Evolutionary conservation across 2,329 filamentous ascomycete species (phyloP), one percentile per base, ranked within the genome.

Genomic region (Pseudogymnoascus sp.): DNA sequence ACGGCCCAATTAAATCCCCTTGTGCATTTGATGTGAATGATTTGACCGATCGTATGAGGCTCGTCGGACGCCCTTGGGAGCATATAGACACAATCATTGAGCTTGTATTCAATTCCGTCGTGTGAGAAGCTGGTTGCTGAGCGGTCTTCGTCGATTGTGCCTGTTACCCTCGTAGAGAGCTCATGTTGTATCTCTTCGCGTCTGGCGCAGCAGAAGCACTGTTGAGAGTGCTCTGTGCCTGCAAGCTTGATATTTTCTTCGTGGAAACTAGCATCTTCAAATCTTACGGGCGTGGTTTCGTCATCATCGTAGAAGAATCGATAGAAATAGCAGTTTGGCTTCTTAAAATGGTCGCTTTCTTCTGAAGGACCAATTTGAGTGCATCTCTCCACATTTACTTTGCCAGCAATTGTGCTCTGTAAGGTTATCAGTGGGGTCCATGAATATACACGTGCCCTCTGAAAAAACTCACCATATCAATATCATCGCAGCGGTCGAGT

Each of bases 291-390:
- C 8, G 25, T 21, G 6, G 18, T 42, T 25, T 60, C 59, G 8
- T 25, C 34, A 6, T 60, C 59, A 34, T 60, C 59, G n/a, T 60
- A 38, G 59, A 40, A 42, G 36, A 60, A 60, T 25, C 65, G 38
- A 62, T 63, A 66, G 8, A 69, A 66, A 21, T 66, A 67, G 0
- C 61, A 9, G 61, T 63, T 59, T 38, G 61, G 60, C 31, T 65
- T 59, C 23, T 36, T 40, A 6, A 53, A 11, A 1, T 38, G 23
- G 3, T 34, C 16, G 11, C 9, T 46, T 14, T 9, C 63, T 61
- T 11, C 34, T 12, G 34, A 46, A 59, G 16, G 36, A 7, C 59
- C 59, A 42, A 18, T 42, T 38, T 38, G 18, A 25, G 36, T 60
- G 36, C 34, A 40, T 18, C 38, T 60, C 36, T 64, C 43, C 11